Conservation (phyloP, 306 rosid species). For the Glycine soja region DNA sequence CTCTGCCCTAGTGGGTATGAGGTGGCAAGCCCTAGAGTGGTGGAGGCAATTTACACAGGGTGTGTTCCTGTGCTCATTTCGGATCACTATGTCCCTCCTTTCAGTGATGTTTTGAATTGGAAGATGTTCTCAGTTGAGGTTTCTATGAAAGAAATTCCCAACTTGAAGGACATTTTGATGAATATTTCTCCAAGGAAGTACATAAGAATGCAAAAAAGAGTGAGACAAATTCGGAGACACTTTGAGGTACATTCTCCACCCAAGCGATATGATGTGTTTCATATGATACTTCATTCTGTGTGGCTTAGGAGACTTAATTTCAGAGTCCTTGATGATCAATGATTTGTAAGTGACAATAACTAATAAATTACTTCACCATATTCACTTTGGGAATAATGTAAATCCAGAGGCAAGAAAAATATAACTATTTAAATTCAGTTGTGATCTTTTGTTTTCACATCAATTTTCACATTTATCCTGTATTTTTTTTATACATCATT, state of each 20-base stretch:
- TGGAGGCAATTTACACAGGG: conserved; percentile 90
- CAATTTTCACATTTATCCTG: too few relatives aligned
- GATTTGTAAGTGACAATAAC: neutral
- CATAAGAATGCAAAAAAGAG: conserved; percentile 79
- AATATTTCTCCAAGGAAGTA: conserved; percentile 63
- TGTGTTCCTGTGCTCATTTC: conserved; percentile 86
- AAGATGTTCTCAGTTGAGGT: conserved; percentile 76
- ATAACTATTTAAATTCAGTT: too few relatives aligned
- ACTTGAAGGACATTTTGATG: conserved; percentile 70
- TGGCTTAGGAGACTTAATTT: conserved; percentile 90
- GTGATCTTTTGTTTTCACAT: too few relatives aligned
- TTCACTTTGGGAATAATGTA: too few relatives aligned
- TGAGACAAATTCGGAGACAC: conserved; percentile 69
- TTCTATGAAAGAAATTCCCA: conserved; percentile 66
- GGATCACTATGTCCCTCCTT: conserved; percentile 85
- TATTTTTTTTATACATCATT: too few relatives aligned
- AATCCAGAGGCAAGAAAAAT: too few relatives aligned
- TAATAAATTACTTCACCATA: neutral
- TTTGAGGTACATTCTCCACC: conserved; percentile 83
- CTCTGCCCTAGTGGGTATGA: conserved; percentile 94
- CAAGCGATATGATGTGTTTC: conserved; percentile 74
- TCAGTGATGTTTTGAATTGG: conserved; percentile 86
- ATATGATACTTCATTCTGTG: conserved; percentile 89
- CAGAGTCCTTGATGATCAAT: conserved; percentile 53
- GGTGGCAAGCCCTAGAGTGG: conserved; percentile 90